Percentiles rank a stretch among this genome's conserved stretches.
phyloP scores from a whole-genome alignment of 495 filamentous ascomycete species.

The Tuber borchii region DNA sequence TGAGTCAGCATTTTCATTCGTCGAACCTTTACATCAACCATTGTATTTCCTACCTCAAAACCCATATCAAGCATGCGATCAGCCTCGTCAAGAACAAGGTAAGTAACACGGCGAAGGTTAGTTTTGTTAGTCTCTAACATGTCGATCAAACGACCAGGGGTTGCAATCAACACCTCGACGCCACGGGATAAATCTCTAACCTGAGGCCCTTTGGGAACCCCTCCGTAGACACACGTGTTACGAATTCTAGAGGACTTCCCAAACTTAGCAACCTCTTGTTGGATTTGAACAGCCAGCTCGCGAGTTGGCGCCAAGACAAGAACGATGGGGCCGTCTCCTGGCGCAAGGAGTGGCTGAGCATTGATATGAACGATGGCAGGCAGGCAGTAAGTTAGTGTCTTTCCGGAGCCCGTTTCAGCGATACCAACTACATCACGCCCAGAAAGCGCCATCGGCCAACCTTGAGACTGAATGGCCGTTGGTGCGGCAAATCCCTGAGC shows the following conservation, averaged over 20 bases:
- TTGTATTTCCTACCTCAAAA: constrained; percentile 54
- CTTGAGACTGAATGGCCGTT: constrained; percentile 94
- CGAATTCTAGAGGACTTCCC: constrained; percentile 96
- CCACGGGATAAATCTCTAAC: constrained; percentile 86
- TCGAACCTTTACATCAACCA: constrained; percentile 57
- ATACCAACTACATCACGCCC: constrained; percentile 99
- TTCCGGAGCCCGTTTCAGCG: constrained; percentile 97
- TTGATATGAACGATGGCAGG: constrained; percentile 99
- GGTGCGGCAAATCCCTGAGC: constrained; percentile 87
- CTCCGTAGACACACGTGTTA: constrained; percentile 98
- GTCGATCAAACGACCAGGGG: constrained; percentile 93
- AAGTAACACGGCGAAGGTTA: constrained; percentile 95
- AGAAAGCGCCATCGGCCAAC: constrained; percentile 98
- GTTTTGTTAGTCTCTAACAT: constrained; percentile 97
- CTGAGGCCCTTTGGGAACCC: constrained; percentile 93
- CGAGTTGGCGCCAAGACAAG: constrained; percentile 91
- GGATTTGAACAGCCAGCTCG: constrained; percentile 96
- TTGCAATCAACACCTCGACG: constrained; percentile 90
- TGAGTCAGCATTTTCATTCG: constrained; percentile 51
- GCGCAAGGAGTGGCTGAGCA: constrained; percentile 93
- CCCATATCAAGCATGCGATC: constrained; percentile 91
- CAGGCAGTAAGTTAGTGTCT: constrained; percentile 97
- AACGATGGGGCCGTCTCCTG: constrained; percentile 94
- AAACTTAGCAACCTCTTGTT: constrained; percentile 90
- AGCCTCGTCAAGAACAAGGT: constrained; percentile 82